phyloP scores from a whole-genome alignment of 2,329 filamentous ascomycete genomes.

The Xylariaceae sp. region DNA sequence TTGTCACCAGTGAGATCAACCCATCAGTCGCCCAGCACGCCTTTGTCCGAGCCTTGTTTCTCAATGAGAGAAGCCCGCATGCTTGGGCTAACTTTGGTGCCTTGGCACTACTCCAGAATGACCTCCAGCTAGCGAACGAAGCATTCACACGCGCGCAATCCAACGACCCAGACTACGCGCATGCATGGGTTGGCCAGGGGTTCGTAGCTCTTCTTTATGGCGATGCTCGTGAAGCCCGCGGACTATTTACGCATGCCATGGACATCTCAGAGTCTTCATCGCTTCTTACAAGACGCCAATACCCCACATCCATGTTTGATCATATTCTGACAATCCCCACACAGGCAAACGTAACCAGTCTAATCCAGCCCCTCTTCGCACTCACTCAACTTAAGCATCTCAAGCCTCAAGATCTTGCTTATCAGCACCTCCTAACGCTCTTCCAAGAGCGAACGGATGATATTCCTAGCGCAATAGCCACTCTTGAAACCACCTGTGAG shows the following conservation, averaged over 20 bases:
- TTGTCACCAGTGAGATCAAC: conserved; percentile 86
- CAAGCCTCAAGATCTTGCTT: conserved; percentile 72
- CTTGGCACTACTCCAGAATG: conserved; percentile 83
- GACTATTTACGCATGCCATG: conserved; percentile 91
- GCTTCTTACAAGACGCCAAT: conserved; percentile 76
- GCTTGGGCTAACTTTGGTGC: conserved; percentile 92
- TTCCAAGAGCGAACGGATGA: conserved; percentile 83
- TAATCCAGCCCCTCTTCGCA: conserved; percentile 88
- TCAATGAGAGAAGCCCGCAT: conserved; percentile 86
- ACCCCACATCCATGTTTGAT: conserved; percentile 83
- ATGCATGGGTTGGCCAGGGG: conserved; percentile 94
- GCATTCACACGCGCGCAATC: conserved; percentile 92
- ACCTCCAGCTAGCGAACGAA: conserved; percentile 84
- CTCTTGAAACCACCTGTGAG: conserved; percentile 70
- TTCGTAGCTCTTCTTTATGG: conserved; percentile 80
- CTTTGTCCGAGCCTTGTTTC: conserved; percentile 87
- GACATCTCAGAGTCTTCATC: conserved; percentile 85
- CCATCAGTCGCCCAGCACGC: conserved; percentile 90
- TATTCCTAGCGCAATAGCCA: conserved; percentile 65
- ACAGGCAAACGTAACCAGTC: conserved; percentile 60
- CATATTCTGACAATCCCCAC: conserved; percentile 68
- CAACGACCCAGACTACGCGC: conserved; percentile 89
- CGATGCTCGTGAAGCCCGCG: conserved; percentile 77
- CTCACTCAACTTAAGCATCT: conserved; percentile 81
- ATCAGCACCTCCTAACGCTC: conserved; percentile 78